phyloP scores from a whole-genome alignment of 208 protist species.

The Trypanosoma cruzi region DNA sequence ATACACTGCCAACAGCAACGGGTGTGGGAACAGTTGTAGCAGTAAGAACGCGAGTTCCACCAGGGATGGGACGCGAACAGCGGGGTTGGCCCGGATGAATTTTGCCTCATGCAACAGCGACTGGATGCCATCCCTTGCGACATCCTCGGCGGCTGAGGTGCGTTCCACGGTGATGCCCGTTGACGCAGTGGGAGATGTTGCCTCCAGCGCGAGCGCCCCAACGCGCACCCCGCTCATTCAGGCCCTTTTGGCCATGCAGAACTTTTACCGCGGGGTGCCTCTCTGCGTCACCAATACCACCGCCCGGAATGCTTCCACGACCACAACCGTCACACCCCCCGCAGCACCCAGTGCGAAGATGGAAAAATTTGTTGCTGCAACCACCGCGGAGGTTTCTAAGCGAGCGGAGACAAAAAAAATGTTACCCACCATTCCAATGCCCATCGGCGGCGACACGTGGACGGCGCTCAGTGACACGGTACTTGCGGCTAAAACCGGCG shows the following conservation, averaged over 20 bases:
- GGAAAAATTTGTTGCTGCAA: background rate
- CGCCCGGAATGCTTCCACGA: background rate
- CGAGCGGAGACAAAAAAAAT: slow-evolving; percentile 3
- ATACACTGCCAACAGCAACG: background rate
- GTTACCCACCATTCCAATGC: slow-evolving; percentile 13
- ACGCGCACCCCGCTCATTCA: slow-evolving; percentile 10
- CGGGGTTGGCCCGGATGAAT: slow-evolving; percentile 42
- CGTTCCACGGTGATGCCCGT: slow-evolving; percentile 4
- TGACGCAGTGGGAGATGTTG: background rate
- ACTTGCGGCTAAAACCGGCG: slow-evolving; percentile 10
- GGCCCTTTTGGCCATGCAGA: slow-evolving; percentile 14
- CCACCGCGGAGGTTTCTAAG: background rate
- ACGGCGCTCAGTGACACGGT: slow-evolving; percentile 11
- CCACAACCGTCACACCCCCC: background rate
- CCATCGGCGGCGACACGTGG: slow-evolving; percentile 27
- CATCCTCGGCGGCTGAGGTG: slow-evolving; percentile 18
- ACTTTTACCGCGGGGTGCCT: slow-evolving; percentile 20
- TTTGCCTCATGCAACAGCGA: slow-evolving; percentile 52
- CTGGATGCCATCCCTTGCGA: slow-evolving; percentile 56
- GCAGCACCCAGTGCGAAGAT: background rate
- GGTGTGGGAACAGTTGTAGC: too few relatives aligned
- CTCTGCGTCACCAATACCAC: background rate
- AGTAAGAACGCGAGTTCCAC: slow-evolving; percentile 9
- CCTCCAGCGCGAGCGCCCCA: slow-evolving; percentile 12
- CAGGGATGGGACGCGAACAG: background rate